Conservation (phyloP, 352 stramenopile species). For the Phytophthora sojae region DNA sequence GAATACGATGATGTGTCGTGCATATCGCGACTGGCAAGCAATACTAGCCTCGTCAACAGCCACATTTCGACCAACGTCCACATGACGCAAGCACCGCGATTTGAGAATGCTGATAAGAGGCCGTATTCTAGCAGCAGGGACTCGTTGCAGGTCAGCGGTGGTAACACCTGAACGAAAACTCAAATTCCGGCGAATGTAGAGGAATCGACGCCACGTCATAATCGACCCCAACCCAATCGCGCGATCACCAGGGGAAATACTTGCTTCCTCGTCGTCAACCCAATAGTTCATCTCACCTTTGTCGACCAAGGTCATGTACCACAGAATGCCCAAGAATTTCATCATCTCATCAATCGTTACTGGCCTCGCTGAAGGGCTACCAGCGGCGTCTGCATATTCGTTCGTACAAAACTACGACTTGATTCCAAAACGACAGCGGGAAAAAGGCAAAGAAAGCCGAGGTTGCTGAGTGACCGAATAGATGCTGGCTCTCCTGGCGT, state of each 20-base stretch:
- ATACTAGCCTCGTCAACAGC: too few species aligned
- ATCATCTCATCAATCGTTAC: slow-evolving; percentile 8
- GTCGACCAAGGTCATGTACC: neutral
- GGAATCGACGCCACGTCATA: neutral
- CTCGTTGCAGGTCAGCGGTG: too few species aligned
- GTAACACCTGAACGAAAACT: neutral
- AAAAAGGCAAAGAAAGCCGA: slow-evolving; percentile 12
- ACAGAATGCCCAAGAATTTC: slow-evolving; percentile 5
- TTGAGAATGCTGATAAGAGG: too few species aligned
- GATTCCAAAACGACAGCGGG: neutral
- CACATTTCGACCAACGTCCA: too few species aligned
- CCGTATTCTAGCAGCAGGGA: too few species aligned
- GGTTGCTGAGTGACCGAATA: slow-evolving; percentile 3
- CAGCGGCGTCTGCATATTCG: neutral
- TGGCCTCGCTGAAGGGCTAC: neutral
- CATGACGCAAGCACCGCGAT: too few species aligned
- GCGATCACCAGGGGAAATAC: neutral
- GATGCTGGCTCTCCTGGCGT: neutral
- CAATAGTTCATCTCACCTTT: neutral
- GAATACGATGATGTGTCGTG: too few species aligned
- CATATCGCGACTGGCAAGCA: too few species aligned
- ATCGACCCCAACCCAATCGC: neutral
- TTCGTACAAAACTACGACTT: slow-evolving; percentile 2
- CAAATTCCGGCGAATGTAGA: neutral
- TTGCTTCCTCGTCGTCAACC: neutral